These are phyloP conservation scores for Salix viminalis DNA, from an alignment of 345 rosid genomes.

Conservation along the genomic window DNA sequence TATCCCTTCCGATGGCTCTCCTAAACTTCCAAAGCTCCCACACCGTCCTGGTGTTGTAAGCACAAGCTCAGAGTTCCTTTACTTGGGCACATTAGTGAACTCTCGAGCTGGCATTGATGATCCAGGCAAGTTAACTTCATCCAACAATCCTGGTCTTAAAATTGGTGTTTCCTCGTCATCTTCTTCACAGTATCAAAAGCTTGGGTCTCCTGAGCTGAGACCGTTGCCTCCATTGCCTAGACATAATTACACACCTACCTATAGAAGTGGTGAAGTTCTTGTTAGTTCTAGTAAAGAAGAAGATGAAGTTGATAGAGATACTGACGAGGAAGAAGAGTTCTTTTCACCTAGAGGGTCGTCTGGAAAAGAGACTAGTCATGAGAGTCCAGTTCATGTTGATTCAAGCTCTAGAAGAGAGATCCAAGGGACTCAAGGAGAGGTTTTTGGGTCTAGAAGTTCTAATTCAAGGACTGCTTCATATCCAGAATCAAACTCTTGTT, in stretches of 20 bases:
- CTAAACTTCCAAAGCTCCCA: slow-evolving; percentile 25
- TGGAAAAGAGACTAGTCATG: slow-evolving; percentile 41
- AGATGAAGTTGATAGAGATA: slow-evolving; percentile 29
- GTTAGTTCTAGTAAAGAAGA: slow-evolving; percentile 26
- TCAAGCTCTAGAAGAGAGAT: slow-evolving; percentile 48
- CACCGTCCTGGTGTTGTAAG: slow-evolving; percentile 25
- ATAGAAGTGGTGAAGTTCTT: slow-evolving; percentile 38
- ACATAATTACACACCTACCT: slow-evolving; percentile 34
- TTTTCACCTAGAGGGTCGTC: slow-evolving; percentile 88
- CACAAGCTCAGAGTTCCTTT: slow-evolving; percentile 75
- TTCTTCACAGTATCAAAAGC: slow-evolving; percentile 38
- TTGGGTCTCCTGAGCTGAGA: slow-evolving; percentile 86
- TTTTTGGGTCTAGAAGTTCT: slow-evolving; percentile 45
- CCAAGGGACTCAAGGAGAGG: slow-evolving; percentile 28
- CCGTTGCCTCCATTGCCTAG: slow-evolving; percentile 89
- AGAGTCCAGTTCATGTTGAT: slow-evolving; percentile 17
- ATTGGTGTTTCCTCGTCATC: slow-evolving; percentile 44
- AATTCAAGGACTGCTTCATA: slow-evolving; percentile 66
- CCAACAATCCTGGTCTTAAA: slow-evolving; percentile 36
- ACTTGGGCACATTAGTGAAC: slow-evolving; percentile 72
- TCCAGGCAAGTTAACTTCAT: slow-evolving; percentile 22
- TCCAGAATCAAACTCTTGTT: slow-evolving; percentile 48
- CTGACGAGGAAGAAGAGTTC: slow-evolving; percentile 55
- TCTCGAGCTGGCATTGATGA: slow-evolving; percentile 30
- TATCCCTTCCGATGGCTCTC: slow-evolving; percentile 55